Evolutionary conservation across 306 rosid genomes (phyloP).

Genomic region (Medicago ruthenica): DNA sequence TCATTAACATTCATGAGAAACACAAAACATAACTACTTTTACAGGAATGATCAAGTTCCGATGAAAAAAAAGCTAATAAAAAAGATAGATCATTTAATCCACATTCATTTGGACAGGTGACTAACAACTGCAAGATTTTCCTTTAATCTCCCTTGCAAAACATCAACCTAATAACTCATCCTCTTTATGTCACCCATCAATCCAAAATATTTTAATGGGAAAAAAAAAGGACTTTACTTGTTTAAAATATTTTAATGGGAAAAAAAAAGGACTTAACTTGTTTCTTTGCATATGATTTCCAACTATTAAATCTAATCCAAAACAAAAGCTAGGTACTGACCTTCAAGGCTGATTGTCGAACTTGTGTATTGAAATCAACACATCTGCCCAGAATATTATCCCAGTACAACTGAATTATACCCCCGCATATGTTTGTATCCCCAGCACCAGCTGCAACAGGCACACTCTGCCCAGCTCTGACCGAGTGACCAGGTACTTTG

Average conservation of each 20-base stretch:
- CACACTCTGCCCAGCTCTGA: conserved; percentile 72
- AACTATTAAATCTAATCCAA: conserved; percentile 30
- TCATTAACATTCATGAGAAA: conserved; percentile 15
- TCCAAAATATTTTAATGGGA: conserved; percentile 23
- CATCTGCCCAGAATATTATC: conserved; percentile 80
- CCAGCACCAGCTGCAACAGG: conserved; percentile 99
- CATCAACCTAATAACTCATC: conserved; percentile 27
- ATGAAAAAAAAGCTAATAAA: not conserved
- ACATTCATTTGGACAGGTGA: conserved; percentile 11
- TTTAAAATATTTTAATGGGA: too few relatives aligned
- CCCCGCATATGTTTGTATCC: conserved; percentile 98
- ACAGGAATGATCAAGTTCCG: conserved; percentile 14
- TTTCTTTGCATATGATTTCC: conserved; percentile 19
- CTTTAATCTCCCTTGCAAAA: conserved; percentile 12
- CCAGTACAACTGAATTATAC: conserved; percentile 96
- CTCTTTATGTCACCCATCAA: conserved; percentile 17
- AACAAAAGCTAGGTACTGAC: conserved; percentile 53
- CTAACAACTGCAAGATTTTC: conserved; percentile 9
- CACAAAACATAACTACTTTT: conserved; percentile 11
- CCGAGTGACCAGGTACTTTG: conserved; percentile 51
- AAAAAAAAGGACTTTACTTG: not conserved
- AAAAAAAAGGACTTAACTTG: not conserved
- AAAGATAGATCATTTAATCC: conserved; percentile 27
- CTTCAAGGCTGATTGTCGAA: conserved; percentile 90
- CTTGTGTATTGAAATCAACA: conserved; percentile 76